These are phyloP conservation scores for Fallopia convolvulus DNA, from an alignment of 148 eudicot species.

Conservation along the genomic window DNA sequence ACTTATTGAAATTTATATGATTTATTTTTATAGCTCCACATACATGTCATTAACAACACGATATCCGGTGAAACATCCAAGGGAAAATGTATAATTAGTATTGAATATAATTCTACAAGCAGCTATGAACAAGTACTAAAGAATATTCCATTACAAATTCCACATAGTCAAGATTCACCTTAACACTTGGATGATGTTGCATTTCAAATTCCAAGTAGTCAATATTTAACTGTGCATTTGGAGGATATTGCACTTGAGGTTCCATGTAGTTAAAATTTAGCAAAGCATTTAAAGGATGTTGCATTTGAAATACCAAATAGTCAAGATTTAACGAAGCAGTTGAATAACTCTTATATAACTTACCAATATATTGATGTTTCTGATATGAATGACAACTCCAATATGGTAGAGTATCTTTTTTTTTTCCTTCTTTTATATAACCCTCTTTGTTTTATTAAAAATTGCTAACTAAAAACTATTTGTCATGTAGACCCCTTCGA, in stretches of 20 bases:
- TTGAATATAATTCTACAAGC: neutral
- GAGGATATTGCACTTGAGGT: no score
- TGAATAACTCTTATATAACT: neutral
- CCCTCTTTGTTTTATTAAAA: no score
- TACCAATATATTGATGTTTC: neutral
- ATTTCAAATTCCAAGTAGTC: neutral
- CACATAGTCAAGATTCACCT: no score
- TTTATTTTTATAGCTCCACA: neutral
- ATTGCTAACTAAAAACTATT: no score
- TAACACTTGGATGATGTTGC: neutral
- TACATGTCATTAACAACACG: neutral
- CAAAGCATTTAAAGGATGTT: neutral
- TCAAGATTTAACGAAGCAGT: no score
- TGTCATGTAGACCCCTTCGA: neutral
- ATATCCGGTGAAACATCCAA: neutral
- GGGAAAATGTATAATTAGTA: neutral
- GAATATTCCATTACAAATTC: no score
- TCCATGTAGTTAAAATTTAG: neutral
- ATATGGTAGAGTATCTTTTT: neutral
- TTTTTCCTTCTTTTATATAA: no score
- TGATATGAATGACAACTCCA: neutral
- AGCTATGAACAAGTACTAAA: neutral
- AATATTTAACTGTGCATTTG: no score
- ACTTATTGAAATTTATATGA: neutral
- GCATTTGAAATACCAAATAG: no score